A percentile compares a stretch with the other conserved stretches of the same genome.
phyloP scores from a whole-genome alignment of 768 basidiomycete species.

The Boletus sp. region DNA sequence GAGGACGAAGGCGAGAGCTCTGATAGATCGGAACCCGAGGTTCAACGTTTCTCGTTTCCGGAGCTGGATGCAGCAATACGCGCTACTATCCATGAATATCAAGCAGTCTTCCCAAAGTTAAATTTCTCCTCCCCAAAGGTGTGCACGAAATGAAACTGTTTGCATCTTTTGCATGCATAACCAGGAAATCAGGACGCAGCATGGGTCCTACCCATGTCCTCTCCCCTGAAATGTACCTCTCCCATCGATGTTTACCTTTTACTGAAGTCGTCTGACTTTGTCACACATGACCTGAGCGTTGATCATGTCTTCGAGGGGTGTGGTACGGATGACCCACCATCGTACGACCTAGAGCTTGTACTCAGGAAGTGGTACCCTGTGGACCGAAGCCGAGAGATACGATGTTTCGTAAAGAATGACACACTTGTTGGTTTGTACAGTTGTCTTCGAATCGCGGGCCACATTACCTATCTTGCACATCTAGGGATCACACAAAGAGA shows the following conservation, averaged over 20 bases:
- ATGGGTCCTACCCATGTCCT: conserved; percentile 83
- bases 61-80: conserved; percentile 76
- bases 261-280: conserved; percentile 90
- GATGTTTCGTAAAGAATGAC: conserved; percentile 84
- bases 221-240: conserved; percentile 82
- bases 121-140: conserved; percentile 96
- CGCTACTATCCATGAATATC: conserved; percentile 61
- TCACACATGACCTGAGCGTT: conserved; percentile 70
- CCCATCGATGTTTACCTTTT: conserved; percentile 90
- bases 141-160: conserved; percentile 15
- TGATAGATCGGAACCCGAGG: conserved; percentile 35
- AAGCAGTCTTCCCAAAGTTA: conserved; percentile 91
- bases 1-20: conserved; percentile 43
- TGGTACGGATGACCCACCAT: conserved; percentile 10
- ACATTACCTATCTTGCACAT: not conserved
- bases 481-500: conserved; percentile 87
- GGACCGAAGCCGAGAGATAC: conserved; percentile 78
- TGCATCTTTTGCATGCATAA: not conserved
- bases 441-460: not conserved
- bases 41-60: conserved; percentile 65
- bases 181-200: conserved; percentile 70
- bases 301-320: conserved; percentile 71
- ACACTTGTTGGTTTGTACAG: conserved; percentile 60
- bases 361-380: conserved; percentile 89
- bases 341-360: conserved; percentile 77